Evolutionary conservation across 192 early-diverging fungal species (phyloP), one percentile per base, ranked within the genome.

Genomic region (Dissophora ornata): DNA sequence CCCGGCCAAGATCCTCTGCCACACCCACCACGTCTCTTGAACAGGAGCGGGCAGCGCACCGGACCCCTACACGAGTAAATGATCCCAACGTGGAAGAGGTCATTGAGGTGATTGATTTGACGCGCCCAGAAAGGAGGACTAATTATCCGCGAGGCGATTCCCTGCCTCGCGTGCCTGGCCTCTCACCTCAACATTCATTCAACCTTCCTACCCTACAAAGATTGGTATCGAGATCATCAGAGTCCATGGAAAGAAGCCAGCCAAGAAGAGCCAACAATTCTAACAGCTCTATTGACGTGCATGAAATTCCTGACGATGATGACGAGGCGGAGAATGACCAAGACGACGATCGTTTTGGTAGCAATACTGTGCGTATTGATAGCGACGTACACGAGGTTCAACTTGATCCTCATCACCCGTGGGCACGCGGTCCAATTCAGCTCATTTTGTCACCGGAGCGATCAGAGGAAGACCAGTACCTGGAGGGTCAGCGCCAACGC

Each of bases 361-460:
- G 49, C 21, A 36, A 75, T 30, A 75, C 62, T 11, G 32, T 66
- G 0, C 71, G 71, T 1, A 65, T 75, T 30, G 71, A 75, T 24
- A 54, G 44, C 30, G 71, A 75, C 18, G 71, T 75, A 19, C 49
- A 57, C 12, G 71, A 75, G 26, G 57, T 59, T 1, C 71, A 66
- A 28, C 22, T 75, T 21, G 71, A 75, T 53, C 62, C 55, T n/a
- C 55, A 34, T 25, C 71, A 75, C 34, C 71, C 71, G 6, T 75
- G 63, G 62, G 49, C 71, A 4, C 71, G 57, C 16, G 71, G 71
- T 15, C 62, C 71, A 13, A 53, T 75, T 22, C 57, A 75, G 51
- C 56, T 75, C 12, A 75, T 75, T 33, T 26, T 58, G 30, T 54
- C 62, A 12, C 22, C 54, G 24, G 60, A 58, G 1, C 47, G 40